Base-by-base conservation (phyloP, 176 grass and related monocot genomes). In the Coix lacrymajobi region DNA sequence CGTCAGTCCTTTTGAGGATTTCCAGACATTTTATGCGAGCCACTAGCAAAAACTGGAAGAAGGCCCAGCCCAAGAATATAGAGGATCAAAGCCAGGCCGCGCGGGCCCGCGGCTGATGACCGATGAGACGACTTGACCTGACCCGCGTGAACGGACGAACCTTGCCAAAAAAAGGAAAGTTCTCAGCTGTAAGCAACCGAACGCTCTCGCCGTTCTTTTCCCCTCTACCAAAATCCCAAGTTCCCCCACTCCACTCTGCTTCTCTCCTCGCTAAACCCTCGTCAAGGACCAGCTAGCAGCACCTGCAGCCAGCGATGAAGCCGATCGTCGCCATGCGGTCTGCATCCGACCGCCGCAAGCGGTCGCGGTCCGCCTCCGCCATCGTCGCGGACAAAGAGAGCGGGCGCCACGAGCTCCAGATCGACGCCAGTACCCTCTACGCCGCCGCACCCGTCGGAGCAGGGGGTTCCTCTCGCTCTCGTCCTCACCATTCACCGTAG, bases 401-500 rank as follows among this genome's bases (percentile, higher is more conserved):
- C 49, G 73, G 73, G 49, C 20, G 31, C 48, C 73, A 76, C 49
- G 48, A 76, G 8, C 73, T 76, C 73, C 31, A 4, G 29, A 7
- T 76, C 73, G 48, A 76, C 29, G 36, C 44, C 61, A 71, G 28
- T 6, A 31, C 43, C 14, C 45, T 78, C 34, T 34, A 79, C 58
- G 73, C 24, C 32, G 57, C 17, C 26, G n/a, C 43, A 10, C 45
- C 65, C 46, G 32, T 56, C 32, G 74, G 49, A 6, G 26, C 6
- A 6, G 40, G 24, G 32, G 26, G 1, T 15, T 6, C 2, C 29
- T 86, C 29, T 25, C n/a, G n/a, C 46, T 51, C 46, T 51, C 12
- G 40, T 87, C 85, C 15, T 58, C 52, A 4, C 29, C 11, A 2
- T 87, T 87, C 67, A 16, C 17, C 40, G 61, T 80, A 4, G 69